A percentile compares a stretch with the other conserved stretches of the same genome.
These are phyloP conservation scores for Bipolaris victoriae DNA, from an alignment of 2,329 filamentous ascomycete species.

Conservation along the genomic window DNA sequence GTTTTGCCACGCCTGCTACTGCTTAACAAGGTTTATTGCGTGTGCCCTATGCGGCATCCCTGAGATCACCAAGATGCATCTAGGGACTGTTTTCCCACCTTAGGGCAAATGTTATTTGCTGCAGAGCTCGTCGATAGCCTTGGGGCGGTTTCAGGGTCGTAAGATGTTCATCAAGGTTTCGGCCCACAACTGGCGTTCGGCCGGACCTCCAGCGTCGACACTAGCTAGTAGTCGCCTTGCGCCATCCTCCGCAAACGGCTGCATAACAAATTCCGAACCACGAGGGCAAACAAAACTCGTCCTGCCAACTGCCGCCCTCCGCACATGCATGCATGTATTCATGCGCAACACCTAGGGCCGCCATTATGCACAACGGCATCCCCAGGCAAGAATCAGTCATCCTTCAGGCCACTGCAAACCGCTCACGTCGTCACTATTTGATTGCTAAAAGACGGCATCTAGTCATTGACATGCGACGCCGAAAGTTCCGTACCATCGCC, in stretches of 20 bases:
- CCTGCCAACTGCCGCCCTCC: background rate
- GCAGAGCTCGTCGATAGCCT: conserved; percentile 3
- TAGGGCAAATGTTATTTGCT: conserved; percentile 9
- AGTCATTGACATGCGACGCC: conserved; percentile 25
- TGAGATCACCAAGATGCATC: conserved; percentile 1
- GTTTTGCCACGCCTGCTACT: background rate
- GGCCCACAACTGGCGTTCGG: conserved; percentile 26
- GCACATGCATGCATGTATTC: background rate
- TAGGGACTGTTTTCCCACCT: background rate
- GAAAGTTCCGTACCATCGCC: conserved; percentile 13
- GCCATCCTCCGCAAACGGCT: conserved; percentile 19
- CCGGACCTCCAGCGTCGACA: conserved; percentile 26
- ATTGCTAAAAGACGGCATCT: conserved; percentile 18
- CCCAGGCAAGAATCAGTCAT: too few relatives aligned
- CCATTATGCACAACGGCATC: too few relatives aligned
- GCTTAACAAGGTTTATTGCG: background rate
- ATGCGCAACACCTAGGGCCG: too few relatives aligned
- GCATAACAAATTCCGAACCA: conserved; percentile 15
- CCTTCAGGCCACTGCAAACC: too few relatives aligned
- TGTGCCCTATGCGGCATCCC: background rate
- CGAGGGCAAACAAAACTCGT: conserved; percentile 2
- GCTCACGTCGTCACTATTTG: background rate
- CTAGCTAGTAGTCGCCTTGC: conserved; percentile 7
- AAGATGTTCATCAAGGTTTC: conserved; percentile 26
- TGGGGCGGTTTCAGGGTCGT: conserved; percentile 29